A percentile compares a stretch with the other conserved stretches of the same genome.
Evolutionary conservation across 2,329 filamentous ascomycete species (phyloP).

Genomic region (Chaetomium strumarium): DNA sequence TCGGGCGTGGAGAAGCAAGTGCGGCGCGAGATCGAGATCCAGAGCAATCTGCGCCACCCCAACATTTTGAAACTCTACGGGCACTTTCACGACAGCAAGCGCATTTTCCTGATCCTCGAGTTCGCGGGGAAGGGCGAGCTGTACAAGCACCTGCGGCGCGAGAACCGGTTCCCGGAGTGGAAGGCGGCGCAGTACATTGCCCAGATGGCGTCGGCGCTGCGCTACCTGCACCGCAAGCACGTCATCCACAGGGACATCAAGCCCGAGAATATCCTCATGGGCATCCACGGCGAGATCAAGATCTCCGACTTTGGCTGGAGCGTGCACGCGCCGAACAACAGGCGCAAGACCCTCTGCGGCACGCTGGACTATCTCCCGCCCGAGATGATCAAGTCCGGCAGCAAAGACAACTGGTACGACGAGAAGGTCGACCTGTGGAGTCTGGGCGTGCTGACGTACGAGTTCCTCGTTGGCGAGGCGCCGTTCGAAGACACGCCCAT

Average conservation of each 20-base stretch:
- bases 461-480: conserved; percentile 92
- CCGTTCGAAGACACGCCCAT: conserved; percentile 94
- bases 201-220: conserved; percentile 83
- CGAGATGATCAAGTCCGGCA: conserved; percentile 87
- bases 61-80: conserved; percentile 81
- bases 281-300: conserved; percentile 96
- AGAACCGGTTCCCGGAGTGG: conserved; percentile 76
- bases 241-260: conserved; percentile 98
- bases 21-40: conserved; percentile 82
- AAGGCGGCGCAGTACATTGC: conserved; percentile 83
- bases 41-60: conserved; percentile 78
- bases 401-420: conserved; percentile 79
- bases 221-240: conserved; percentile 92
- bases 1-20: conserved; percentile 78
- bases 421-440: conserved; percentile 98
- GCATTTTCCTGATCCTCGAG: conserved; percentile 81
- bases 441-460: conserved; percentile 88
- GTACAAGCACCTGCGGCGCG: conserved; percentile 78
- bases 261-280: conserved; percentile 93
- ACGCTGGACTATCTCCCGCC: conserved; percentile 96
- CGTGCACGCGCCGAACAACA: conserved; percentile 92
- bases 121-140: conserved; percentile 81
- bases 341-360: conserved; percentile 91
- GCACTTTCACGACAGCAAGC: conserved; percentile 84
- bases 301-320: conserved; percentile 98